These are phyloP conservation scores for Tolypocladium album DNA, from an alignment of 2,329 filamentous ascomycete species.

Conservation along the genomic window DNA sequence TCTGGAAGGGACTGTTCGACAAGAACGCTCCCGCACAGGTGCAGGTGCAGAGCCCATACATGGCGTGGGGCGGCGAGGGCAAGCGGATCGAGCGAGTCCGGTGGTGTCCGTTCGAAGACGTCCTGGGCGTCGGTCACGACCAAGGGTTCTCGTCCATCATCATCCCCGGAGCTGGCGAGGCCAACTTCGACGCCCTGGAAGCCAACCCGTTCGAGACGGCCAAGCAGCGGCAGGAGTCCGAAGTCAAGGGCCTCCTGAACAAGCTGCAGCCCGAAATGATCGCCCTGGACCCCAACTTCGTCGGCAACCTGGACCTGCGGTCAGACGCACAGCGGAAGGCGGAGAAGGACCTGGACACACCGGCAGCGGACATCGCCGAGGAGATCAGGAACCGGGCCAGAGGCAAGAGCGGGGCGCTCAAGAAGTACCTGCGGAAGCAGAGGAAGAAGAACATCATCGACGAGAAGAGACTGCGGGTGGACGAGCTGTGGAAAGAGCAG, in stretches of 20 bases:
- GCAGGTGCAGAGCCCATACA: constrained; percentile 80
- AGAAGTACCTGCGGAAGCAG: constrained; percentile 86
- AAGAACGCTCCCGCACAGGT: constrained; percentile 60
- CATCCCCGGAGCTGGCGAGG: constrained; percentile 88
- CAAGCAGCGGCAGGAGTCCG: constrained; percentile 85
- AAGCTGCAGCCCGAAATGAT: constrained; percentile 98
- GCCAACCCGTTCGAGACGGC: constrained; percentile 89
- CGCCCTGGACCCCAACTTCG: constrained; percentile 80
- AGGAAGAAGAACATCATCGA: constrained; percentile 90
- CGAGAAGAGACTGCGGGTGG: constrained; percentile 79
- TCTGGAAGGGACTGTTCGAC: constrained; percentile 86
- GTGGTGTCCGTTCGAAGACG: constrained; percentile 94
- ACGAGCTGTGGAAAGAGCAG: constrained; percentile 69
- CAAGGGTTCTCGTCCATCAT: constrained; percentile 83
- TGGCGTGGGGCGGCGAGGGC: constrained; percentile 85
- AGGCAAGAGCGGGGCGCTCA: constrained; percentile 80
- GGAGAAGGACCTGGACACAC: constrained; percentile 70
- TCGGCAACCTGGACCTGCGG: constrained; percentile 77
- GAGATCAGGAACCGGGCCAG: constrained; percentile 67
- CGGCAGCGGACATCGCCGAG: constrained; percentile 44
- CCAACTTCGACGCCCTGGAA: constrained; percentile 92
- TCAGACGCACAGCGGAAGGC: constrained; percentile 66
- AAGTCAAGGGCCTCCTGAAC: constrained; percentile 83
- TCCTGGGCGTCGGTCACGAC: constrained; percentile 76
- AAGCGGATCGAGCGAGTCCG: constrained; percentile 67